phyloP scores from a whole-genome alignment of 192 early-diverging fungal species.

The Gonapodya prolifera region DNA sequence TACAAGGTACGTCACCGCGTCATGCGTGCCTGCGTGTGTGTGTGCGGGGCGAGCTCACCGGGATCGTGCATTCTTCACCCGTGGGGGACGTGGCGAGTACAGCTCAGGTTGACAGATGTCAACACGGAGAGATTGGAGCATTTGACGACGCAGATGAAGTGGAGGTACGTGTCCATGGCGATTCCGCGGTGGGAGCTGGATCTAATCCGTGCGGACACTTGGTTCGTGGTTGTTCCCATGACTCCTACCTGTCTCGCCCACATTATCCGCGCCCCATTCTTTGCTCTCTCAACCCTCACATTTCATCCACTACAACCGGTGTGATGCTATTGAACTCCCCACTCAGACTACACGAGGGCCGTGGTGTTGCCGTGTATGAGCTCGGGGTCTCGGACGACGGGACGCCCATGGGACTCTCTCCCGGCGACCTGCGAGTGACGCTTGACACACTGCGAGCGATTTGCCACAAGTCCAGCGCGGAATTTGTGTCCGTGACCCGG shows the following conservation, averaged over 20 bases:
- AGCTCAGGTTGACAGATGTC: conserved; percentile 62
- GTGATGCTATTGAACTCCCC: background rate
- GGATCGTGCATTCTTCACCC: too few species aligned
- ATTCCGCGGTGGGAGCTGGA: background rate
- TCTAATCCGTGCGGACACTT: background rate
- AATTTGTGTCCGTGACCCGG: conserved; percentile 19
- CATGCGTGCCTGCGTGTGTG: too few species aligned
- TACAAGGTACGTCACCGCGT: conserved; percentile 64
- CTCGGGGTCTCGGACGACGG: conserved; percentile 82
- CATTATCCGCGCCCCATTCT: too few species aligned
- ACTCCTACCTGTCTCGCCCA: too few species aligned
- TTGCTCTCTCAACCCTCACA: too few species aligned
- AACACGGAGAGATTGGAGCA: conserved; percentile 62
- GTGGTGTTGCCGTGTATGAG: conserved; percentile 78
- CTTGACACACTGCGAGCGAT: conserved; percentile 50
- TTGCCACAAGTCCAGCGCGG: conserved; percentile 46
- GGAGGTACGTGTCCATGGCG: conserved; percentile 35
- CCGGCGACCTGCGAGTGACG: conserved; percentile 43
- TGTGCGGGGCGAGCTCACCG: too few species aligned
- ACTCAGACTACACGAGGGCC: conserved; percentile 59
- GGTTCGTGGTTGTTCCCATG: too few species aligned
- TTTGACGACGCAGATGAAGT: conserved; percentile 81
- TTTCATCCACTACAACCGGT: background rate
- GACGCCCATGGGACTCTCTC: conserved; percentile 53
- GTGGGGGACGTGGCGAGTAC: too few species aligned